Evolutionary conservation across 768 basidiomycete species (phyloP), one percentile per base, ranked within the genome.

Genomic region (Lactarius trivialis): DNA sequence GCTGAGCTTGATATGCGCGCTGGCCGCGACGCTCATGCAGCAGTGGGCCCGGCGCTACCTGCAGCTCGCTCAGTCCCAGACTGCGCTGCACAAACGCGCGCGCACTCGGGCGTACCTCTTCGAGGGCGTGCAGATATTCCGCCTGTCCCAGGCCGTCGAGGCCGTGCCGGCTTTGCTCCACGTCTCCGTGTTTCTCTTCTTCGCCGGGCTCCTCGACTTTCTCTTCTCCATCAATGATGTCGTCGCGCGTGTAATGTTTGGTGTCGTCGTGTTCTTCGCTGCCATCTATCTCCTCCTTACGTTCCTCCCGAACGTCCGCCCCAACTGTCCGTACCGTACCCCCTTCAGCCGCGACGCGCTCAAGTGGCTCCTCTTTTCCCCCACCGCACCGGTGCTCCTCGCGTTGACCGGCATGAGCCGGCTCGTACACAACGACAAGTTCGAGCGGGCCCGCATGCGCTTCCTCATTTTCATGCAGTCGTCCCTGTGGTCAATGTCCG

Each of bases 11-110:
- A 26, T 64, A 17, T 53, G 41, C 19, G 63, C 61, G 24, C 48
- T 64, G 11, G 19, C 48, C 1, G 54, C 63, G 28, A 62, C 60
- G 11, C 28, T 64, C 4, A 56, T 64, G 55, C 61, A 64, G 15
- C 58, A 55, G 24, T 64, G 54, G 61, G 26, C 53, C 14, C 63
- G 61, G 3, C 52, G 39, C 8, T 64, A 64, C 28, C 26, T 56
- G 24, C 54, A 64, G 32, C 54, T 55, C 1, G 34, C 51, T 12
- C 58, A 45, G 21, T 43, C 41, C 12, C 58, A 48, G 24, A 45
- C 50, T 36, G 33, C 45, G 49, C 17, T n/a, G 5, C 32, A 48
- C 45, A 60, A 60, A 37, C 61, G 53, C 1, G 58, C 58, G 7
- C 58, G 52, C 30, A 63, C 45, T 9, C 39, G 61, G 2, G 58